Evolutionary conservation across 257 asterid species (phyloP), one percentile per base, ranked within the genome.

Genomic region (Przewalskia tangutica): DNA sequence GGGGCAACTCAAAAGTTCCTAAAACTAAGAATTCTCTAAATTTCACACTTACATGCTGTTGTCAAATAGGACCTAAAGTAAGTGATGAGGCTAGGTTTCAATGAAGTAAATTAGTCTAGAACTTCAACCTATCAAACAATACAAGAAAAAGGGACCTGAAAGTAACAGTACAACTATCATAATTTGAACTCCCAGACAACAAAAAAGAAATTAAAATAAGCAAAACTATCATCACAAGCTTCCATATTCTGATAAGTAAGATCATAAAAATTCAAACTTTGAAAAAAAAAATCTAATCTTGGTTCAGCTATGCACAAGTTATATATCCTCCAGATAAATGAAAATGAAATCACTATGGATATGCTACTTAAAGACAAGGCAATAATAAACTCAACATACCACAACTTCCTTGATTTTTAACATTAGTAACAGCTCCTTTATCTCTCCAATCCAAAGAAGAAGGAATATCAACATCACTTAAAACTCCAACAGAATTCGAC

Each of bases 391-490:
- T 13, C 16, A 44, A 62, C 92, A 67, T 87, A 96, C 99, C 99
- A 77, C 98, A 96, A 66, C 95, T 88, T 82, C 95, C 94, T 86
- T 96, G 99, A 88, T 96, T 91, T 84, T 96, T 96, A 18, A 96
- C 97, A 20, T 54, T 82, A n/a, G 98, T 92, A 56, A 96, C 97
- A 63, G 97, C 98, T 80, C 98, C 99, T 81, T 90, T 82, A 6
- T 85, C 82, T 87, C 98, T 90, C 99, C 99, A 96, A 89, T 96
- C 99, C 77, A 93, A 48, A 8, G 97, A 88, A 59, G 86, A 77
- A 11, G 98, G 98, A 79, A 90, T 50, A 73, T 86, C 94, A 38
- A 84, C 60, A 51, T 83, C 85, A 84, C 77, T 78, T 3, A 63
- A 46, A 40, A 78, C 90, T 12, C 83, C 88, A 77, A 18, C 20